Percentiles rank a stretch among this genome's conserved stretches.
phyloP scores from a whole-genome alignment of 805 yeast genomes.

The Pichia membranifaciens region DNA sequence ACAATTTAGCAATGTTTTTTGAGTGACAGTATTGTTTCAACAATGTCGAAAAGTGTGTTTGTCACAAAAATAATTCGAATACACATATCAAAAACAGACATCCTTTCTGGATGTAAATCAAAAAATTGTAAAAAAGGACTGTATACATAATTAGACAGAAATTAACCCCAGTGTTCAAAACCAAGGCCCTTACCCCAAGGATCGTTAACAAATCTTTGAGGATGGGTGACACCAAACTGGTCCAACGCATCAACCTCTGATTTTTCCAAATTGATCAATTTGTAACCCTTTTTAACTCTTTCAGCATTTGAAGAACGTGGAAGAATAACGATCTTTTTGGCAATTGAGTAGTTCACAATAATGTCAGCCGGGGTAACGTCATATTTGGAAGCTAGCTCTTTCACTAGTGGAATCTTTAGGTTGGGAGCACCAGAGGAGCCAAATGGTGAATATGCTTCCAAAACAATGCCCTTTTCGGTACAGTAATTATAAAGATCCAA shows the following conservation, averaged over 20 bases:
- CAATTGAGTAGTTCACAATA: conserved; percentile 56
- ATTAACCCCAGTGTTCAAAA: conserved; percentile 27
- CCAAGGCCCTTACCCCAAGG: conserved; percentile 32
- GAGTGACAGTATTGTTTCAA: too few species aligned
- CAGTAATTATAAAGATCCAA: conserved; percentile 37
- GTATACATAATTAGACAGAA: background rate
- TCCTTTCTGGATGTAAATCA: too few species aligned
- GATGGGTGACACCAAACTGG: conserved; percentile 27
- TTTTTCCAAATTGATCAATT: conserved; percentile 32
- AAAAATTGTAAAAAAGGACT: background rate
- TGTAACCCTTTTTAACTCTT: conserved; percentile 44
- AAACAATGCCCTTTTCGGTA: conserved; percentile 32
- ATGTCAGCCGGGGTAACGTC: conserved; percentile 49
- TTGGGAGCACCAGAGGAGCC: conserved; percentile 66
- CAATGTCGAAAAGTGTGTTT: too few species aligned
- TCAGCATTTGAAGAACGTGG: conserved; percentile 69
- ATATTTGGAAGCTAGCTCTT: conserved; percentile 52
- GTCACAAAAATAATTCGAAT: too few species aligned
- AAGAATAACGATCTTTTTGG: conserved; percentile 53
- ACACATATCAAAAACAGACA: too few species aligned
- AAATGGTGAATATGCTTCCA: conserved; percentile 57
- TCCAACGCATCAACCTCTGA: conserved; percentile 33
- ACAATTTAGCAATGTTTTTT: too few species aligned
- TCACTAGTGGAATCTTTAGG: conserved; percentile 43
- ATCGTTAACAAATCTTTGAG: conserved; percentile 27